Conservation (phyloP, 805 yeast genomes). For the Starmerella etchellsii region DNA sequence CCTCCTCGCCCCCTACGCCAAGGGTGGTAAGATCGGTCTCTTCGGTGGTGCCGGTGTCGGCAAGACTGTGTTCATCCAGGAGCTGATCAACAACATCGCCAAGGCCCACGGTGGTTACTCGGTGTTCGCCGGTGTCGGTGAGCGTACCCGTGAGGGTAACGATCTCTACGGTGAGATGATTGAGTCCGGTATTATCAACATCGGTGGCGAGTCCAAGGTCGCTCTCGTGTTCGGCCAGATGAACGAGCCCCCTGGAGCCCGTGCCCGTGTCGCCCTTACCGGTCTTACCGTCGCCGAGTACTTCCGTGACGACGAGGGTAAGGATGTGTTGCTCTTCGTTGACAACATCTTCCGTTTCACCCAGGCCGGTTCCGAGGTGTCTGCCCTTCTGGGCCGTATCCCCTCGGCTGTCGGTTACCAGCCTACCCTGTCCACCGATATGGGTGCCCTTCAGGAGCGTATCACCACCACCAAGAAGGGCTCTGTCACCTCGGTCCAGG, state of each 20-base stretch:
- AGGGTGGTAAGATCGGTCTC: slow-evolving; percentile 99
- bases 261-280: slow-evolving; percentile 99
- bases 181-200: slow-evolving; percentile 99
- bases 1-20: slow-evolving; percentile 97
- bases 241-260: slow-evolving; percentile 99
- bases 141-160: slow-evolving; percentile 99
- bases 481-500: slow-evolving; percentile 99
- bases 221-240: slow-evolving; percentile 99
- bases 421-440: slow-evolving; percentile 99
- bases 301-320: slow-evolving; percentile 99
- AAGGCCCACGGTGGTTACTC: slow-evolving; percentile 99
- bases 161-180: slow-evolving; percentile 99
- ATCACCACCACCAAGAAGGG: slow-evolving; percentile 99
- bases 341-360: slow-evolving; percentile 99
- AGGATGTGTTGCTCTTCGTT: slow-evolving; percentile 97
- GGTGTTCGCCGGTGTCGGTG: slow-evolving; percentile 99
- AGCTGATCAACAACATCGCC: slow-evolving; percentile 98
- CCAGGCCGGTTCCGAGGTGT: slow-evolving; percentile 99
- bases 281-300: slow-evolving; percentile 99
- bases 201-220: slow-evolving; percentile 99
- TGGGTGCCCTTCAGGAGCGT: slow-evolving; percentile 99
- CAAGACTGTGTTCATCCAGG: slow-evolving; percentile 98
- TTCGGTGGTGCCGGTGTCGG: slow-evolving; percentile 99
- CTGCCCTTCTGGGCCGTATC: slow-evolving; percentile 99
- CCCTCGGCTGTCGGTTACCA: slow-evolving; percentile 99